These are phyloP conservation scores for Amauroascus niger DNA, from an alignment of 2,329 filamentous ascomycete genomes.

Conservation along the genomic window DNA sequence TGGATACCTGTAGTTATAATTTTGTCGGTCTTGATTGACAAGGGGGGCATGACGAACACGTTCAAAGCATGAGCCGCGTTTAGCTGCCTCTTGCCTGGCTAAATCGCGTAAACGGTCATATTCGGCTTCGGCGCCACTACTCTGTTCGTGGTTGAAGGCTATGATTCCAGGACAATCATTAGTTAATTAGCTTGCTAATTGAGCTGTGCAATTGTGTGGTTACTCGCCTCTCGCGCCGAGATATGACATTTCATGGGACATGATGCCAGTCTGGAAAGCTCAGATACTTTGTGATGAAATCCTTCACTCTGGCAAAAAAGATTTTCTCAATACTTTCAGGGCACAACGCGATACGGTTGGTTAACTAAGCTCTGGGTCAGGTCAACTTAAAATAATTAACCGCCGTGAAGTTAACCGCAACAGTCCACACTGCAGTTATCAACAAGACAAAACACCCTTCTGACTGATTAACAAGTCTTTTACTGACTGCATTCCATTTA, in stretches of 20 bases:
- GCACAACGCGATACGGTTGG: not conserved
- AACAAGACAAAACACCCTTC: too few species aligned
- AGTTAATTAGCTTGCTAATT: not conserved
- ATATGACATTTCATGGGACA: conserved; percentile 34
- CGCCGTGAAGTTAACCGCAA: too few species aligned
- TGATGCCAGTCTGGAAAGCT: not conserved
- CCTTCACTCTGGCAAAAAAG: not conserved
- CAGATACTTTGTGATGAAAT: not conserved
- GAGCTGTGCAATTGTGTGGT: not conserved
- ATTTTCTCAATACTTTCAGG: too few species aligned
- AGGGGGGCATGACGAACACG: conserved; percentile 43
- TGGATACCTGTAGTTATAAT: too few species aligned
- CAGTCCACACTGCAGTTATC: too few species aligned
- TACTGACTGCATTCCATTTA: too few species aligned
- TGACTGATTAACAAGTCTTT: too few species aligned
- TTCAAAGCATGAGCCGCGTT: conserved; percentile 69
- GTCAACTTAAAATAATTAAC: too few species aligned
- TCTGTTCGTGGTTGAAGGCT: conserved; percentile 68
- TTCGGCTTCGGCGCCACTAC: conserved; percentile 63
- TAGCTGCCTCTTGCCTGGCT: conserved; percentile 68
- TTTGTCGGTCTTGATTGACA: too few species aligned
- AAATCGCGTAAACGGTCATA: conserved; percentile 84
- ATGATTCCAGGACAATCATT: conserved; percentile 5
- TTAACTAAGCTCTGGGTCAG: too few species aligned
- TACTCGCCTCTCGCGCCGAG: conserved; percentile 33